Evolutionary conservation across 2,329 filamentous ascomycete genomes (phyloP).

Genomic region (Aspergillus sp.): DNA sequence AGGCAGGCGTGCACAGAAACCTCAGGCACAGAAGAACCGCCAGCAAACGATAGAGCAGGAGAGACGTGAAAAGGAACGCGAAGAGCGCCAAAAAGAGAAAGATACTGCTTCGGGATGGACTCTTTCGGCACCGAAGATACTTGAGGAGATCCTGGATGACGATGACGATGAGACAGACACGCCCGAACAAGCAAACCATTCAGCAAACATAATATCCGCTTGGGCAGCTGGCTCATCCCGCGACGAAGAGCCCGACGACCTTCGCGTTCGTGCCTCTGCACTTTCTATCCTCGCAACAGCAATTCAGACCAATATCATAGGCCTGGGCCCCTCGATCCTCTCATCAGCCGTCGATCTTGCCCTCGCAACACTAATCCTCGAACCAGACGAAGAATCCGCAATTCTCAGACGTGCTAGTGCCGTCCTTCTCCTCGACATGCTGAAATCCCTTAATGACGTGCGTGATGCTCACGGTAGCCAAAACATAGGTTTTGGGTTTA

Average conservation of each 20-base stretch:
- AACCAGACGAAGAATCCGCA: conserved; percentile 36
- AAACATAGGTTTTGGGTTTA: conserved; percentile 42
- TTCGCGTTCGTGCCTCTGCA: conserved; percentile 44
- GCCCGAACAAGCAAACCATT: conserved; percentile 32
- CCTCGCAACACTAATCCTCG: conserved; percentile 39
- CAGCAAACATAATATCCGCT: conserved; percentile 39
- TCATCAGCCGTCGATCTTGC: conserved; percentile 41
- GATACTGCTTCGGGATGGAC: conserved; percentile 32
- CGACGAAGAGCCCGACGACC: conserved; percentile 44
- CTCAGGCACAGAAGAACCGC: conserved; percentile 32
- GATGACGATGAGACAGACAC: conserved; percentile 33
- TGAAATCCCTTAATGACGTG: conserved; percentile 40
- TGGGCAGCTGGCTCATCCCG: conserved; percentile 40
- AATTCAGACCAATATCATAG: conserved; percentile 40
- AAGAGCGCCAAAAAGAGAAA: conserved; percentile 27
- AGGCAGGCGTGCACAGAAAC: conserved; percentile 38
- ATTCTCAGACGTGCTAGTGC: conserved; percentile 44
- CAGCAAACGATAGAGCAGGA: conserved; percentile 29
- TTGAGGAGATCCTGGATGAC: conserved; percentile 7
- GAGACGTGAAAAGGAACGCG: conserved; percentile 25
- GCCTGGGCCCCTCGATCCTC: conserved; percentile 35
- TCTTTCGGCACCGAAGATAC: conserved; percentile 19
- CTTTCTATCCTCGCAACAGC: conserved; percentile 44
- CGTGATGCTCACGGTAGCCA: conserved; percentile 29
- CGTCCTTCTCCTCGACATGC: conserved; percentile 40